Evolutionary conservation across 139 green algal species (phyloP), one percentile per base, ranked within the genome.

Genomic region (Marvania coccoides): DNA sequence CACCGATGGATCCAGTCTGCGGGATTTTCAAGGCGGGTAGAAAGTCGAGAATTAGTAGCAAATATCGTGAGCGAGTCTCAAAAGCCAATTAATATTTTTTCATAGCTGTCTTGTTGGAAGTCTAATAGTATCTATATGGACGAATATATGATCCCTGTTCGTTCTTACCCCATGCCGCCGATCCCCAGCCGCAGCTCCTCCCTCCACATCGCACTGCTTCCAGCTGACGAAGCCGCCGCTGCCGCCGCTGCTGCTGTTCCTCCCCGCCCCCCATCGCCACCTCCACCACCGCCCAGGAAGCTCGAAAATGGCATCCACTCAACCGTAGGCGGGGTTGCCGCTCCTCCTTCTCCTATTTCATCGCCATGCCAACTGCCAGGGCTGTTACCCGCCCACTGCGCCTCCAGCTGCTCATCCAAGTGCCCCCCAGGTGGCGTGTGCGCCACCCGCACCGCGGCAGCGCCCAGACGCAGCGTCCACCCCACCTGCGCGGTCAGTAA

Each of bases 401-500:
- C 47, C 38, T 76, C 69, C 29, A 76, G 31, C 38, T 54, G 29
- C 3, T 69, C 69, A 3, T 69, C 61, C 47, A 76, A 26, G 12
- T 68, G 70, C 6, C 69, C 69, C 15, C 69, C 69, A 3, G 69
- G 61, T 0, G 69, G 69, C 1, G 48, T 48, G 30, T 61, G 30
- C 0, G 29, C 24, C 2, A 76, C 36, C 24, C 23, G 69, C 9
- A 76, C 59, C 56, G 62, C 29, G 35, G 58, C 33, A 53, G 66
- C 28, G 1, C 51, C 63, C 61, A 81, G 58, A 71, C 75, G 65
- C 53, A 70, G 82, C 2, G 78, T 69, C 13, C 42, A 39, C 0
- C 69, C 78, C 37, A 88, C 63, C 53, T 80, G 58, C 14, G n/a
- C 38, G 28, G 78, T 61, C 66, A 85, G 35, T 3, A 65, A 53